Evolutionary conservation across 352 stramenopile genomes (phyloP), one percentile per base, ranked within the genome.

Genomic region (Phytophthora pisi): DNA sequence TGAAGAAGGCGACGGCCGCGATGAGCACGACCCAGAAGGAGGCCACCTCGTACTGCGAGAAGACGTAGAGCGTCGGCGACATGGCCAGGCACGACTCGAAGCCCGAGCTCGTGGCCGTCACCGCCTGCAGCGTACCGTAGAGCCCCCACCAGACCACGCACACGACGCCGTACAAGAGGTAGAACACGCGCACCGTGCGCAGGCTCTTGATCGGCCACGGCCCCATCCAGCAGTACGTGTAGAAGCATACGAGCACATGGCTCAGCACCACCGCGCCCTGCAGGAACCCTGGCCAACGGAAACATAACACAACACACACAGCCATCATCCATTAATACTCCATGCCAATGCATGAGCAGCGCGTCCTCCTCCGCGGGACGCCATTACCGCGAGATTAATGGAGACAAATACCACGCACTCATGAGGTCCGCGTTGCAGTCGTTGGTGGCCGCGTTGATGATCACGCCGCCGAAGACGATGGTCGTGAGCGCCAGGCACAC

Each of bases 221-320:
- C 0, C 82, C 80, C 70, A 91, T 90, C 84, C 82, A 92, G 57
- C 80, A 89, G 49, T 90, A 91, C 43, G 84, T 74, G 60, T 84
- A 92, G 57, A 92, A 92, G 47, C 79, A 64, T 13, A 91, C 75
- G 7, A 89, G 69, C 24, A 90, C 43, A 57, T 92, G 82, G 62
- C 82, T 91, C 26, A 92, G 57, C 45, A 83, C 70, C 13, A 92
- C 82, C 1, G 84, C 82, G 34, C 84, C 84, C 46, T 88, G 81
- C 63, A 92, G 50, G 47, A 90, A 90, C 51, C 69, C 84, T 92
- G 52, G 26, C 9, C 54, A 42, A 16, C 34, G 42, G 23, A 30
- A 68, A 63, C 52, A 31, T 24, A 20, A 20, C 20, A 1, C 20
- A 20, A 53, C 34, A 66, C 30, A 57, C 31, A 53, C 45, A 65